Evolutionary conservation across 2,329 filamentous ascomycete species (phyloP), one percentile per base, ranked within the genome.

Genomic region (Botrytis elliptica): DNA sequence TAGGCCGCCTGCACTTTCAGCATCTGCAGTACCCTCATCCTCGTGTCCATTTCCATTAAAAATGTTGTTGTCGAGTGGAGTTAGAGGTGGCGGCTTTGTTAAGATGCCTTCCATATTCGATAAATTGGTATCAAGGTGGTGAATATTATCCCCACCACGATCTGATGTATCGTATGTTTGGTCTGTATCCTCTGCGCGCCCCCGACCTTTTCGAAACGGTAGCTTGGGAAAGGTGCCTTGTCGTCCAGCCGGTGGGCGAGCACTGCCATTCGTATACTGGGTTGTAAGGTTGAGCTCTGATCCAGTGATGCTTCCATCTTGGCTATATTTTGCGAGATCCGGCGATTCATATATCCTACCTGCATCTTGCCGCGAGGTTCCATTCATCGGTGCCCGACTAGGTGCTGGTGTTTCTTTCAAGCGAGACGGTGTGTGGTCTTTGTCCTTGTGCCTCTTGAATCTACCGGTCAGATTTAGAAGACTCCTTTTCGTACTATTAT

Each of bases 31-130:
- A 3, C 76, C 77, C 38, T 88, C 86, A 42, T 82, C 81, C 52
- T 88, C 86, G 29, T 81, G 82, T 40, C 82, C 84, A 46, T 77
- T 74, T 40, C 82, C 84, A 42, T 77, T 74, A 74, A 87, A 82
- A 73, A 86, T 86, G 76, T 85, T 83, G 77, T 86, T 86, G 75
- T 89, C 91, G 77, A 93, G 90, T 2, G 93, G 92, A 1, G 93
- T 92, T 79, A 94, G 85, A 0, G 91, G 89, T 29, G 88, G 87
- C 6, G 89, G 90, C 76, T 90, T 89, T 70, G 91, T 90, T 74
- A 98, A 84, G 76, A 98, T 98, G 36, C 94, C 96, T 79, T 95
- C 92, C 93, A 99, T 96, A 78, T 97, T 90, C 73, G 90, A 90
- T 66, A 98, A 87, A 81, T 98, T 92, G 2, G 93, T 97, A 82